A percentile compares a stretch with the other conserved stretches of the same genome.
Conservation (phyloP, 805 yeast species). For the Candida sanyiensis region DNA sequence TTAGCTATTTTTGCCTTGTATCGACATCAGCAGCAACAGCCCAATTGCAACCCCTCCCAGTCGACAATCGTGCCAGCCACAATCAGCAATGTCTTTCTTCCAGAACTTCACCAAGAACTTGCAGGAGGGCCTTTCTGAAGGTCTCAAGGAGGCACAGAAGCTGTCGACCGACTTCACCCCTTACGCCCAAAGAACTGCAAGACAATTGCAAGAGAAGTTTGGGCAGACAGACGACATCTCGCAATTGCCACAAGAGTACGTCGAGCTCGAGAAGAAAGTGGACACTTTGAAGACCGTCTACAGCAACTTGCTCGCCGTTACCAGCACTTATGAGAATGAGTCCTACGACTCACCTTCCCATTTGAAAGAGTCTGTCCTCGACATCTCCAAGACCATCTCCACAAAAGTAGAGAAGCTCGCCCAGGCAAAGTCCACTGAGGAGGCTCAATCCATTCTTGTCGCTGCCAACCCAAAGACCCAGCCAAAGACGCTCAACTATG, state of each 20-base stretch:
- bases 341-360: conserved; percentile 81
- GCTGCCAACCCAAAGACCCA: conserved; percentile 43
- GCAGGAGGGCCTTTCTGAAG: conserved; percentile 23
- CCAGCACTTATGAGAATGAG: conserved; percentile 60
- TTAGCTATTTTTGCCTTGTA: not conserved
- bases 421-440: conserved; percentile 70
- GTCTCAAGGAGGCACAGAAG: conserved; percentile 35
- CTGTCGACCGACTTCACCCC: conserved; percentile 44
- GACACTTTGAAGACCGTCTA: conserved; percentile 70
- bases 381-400: conserved; percentile 60
- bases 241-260: conserved; percentile 70
- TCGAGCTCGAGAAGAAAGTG: conserved; percentile 59
- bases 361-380: conserved; percentile 65
- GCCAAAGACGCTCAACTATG: conserved; percentile 81
- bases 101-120: conserved; percentile 22
- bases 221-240: conserved; percentile 63
- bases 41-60: too few relatives aligned
- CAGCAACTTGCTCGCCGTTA: conserved; percentile 47
- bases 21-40: not conserved
- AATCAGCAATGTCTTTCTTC: conserved; percentile 24
- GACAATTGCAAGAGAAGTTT: conserved; percentile 55
- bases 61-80: not conserved
- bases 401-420: conserved; percentile 61
- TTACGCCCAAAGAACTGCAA: conserved; percentile 52
- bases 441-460: conserved; percentile 69